Percentiles rank a stretch among this genome's conserved stretches.
Conservation (phyloP, 352 stramenopile species). For the Achlya hypogyna region DNA sequence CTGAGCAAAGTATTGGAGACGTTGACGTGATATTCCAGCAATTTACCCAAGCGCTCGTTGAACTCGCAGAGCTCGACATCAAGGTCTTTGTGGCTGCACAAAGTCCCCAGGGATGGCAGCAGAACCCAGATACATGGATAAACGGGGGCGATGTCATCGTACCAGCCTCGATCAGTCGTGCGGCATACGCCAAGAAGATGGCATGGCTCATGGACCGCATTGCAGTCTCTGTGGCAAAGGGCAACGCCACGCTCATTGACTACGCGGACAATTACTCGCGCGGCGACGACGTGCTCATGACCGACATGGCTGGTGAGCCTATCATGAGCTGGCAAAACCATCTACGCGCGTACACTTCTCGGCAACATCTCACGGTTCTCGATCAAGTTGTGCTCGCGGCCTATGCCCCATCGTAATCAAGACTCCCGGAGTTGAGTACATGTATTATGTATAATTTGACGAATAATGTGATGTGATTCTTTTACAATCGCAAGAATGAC, state of each 20-base stretch:
- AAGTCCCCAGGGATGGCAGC: background rate
- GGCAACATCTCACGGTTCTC: background rate
- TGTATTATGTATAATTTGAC: no score
- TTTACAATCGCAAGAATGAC: no score
- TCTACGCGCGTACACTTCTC: background rate
- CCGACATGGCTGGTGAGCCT: background rate
- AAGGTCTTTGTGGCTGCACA: constrained; percentile 3
- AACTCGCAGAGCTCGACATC: background rate
- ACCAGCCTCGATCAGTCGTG: background rate
- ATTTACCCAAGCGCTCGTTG: background rate
- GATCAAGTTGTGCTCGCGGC: constrained; percentile 11
- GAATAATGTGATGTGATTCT: no score
- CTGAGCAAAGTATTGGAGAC: background rate
- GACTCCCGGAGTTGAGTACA: no score
- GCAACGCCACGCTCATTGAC: constrained; percentile 7
- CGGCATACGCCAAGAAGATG: background rate
- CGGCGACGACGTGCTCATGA: background rate
- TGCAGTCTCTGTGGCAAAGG: background rate
- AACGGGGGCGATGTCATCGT: background rate
- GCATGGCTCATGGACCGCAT: background rate
- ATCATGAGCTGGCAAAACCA: background rate
- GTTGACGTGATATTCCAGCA: background rate
- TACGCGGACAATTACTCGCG: constrained; percentile 13
- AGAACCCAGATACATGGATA: background rate
- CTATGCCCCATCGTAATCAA: no score